Evolutionary conservation across 2,329 filamentous ascomycete species (phyloP).

Genomic region (Aspergillus brunneoviolaceus): DNA sequence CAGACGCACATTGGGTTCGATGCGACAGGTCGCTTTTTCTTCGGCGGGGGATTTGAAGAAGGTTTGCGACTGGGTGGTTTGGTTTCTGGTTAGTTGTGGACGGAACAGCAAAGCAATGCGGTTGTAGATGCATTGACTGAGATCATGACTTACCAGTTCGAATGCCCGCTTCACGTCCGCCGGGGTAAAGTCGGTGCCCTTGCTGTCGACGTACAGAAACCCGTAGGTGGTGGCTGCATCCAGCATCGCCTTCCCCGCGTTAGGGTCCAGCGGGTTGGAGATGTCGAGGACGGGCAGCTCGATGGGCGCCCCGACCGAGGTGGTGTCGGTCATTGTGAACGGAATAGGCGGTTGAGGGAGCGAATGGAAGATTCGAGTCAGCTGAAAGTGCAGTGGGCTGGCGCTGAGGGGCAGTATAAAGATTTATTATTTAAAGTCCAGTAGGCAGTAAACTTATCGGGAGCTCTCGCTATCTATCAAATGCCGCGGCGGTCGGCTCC

Average conservation of each 20-base stretch:
- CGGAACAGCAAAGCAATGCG: too few species aligned
- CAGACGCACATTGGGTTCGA: conserved; percentile 58
- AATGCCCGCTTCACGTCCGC: conserved; percentile 71
- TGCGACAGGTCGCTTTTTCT: conserved; percentile 73
- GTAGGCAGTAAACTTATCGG: neutral
- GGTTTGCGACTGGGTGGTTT: conserved; percentile 57
- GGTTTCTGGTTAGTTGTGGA: too few species aligned
- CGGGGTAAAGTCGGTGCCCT: conserved; percentile 65
- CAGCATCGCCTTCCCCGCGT: conserved; percentile 68
- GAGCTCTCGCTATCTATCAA: neutral
- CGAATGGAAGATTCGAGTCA: neutral
- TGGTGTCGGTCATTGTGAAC: conserved; percentile 21
- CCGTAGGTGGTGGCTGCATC: conserved; percentile 79
- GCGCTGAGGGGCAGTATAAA: too few species aligned
- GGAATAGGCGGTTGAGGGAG: neutral
- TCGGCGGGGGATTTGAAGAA: conserved; percentile 71
- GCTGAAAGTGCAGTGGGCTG: too few species aligned
- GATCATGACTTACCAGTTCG: conserved; percentile 57
- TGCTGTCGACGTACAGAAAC: conserved; percentile 84
- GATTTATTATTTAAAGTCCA: too few species aligned
- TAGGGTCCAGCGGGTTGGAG: conserved; percentile 57
- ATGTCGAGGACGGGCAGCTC: conserved; percentile 82
- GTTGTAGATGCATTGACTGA: neutral
- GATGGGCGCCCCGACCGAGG: conserved; percentile 26
- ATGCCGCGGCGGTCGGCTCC: neutral